Evolutionary conservation across 495 filamentous ascomycete species (phyloP), one percentile per base, ranked within the genome.

Genomic region (Friedmanniomyces simplex): DNA sequence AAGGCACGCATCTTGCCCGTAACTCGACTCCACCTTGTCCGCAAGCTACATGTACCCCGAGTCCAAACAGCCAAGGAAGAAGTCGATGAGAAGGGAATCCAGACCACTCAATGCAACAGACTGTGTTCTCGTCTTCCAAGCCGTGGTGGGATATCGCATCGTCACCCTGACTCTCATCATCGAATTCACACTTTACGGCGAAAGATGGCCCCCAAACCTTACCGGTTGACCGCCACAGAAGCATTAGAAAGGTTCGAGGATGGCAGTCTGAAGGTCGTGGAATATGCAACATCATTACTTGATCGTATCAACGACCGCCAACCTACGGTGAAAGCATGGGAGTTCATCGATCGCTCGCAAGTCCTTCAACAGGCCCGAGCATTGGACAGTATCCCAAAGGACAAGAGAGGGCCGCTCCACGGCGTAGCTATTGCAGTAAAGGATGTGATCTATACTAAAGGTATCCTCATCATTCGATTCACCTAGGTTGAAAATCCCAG

Each of bases 401-500:
- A 73, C 10, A 52, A 76, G 39, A 65, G 79, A 57, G 79, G 79
- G 0, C 76, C 74, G 3, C 59, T 83, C 0, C 79, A 82, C 59
- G 79, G 79, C 0, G 54, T 83, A 0, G 68, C 77, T 0, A 61
- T 83, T 43, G 79, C 71, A 3, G 67, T 83, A 1, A 82, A 82
- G 60, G 81, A 83, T 71, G 71, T 82, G 1, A 79, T 82, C 25
- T 68, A 75, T 34, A 84, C 81, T 0, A 81, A 76, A 20, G 39
- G 39, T 43, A 43, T 3, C 10, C 28, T 10, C 3, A 10, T 10
- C 28, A 43, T 16, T 37, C 34, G 8, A 8, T 37, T 43, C 18
- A 20, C 18, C 14, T 16, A 16, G 4, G 39, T 43, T 43, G 13
- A 13, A 16, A 43, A 20, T 5, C 5, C 14, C 2, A 20, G 39